Evolutionary conservation across 164 flowering plant species (phyloP).

Genomic region (Macadamia tetraphylla): DNA sequence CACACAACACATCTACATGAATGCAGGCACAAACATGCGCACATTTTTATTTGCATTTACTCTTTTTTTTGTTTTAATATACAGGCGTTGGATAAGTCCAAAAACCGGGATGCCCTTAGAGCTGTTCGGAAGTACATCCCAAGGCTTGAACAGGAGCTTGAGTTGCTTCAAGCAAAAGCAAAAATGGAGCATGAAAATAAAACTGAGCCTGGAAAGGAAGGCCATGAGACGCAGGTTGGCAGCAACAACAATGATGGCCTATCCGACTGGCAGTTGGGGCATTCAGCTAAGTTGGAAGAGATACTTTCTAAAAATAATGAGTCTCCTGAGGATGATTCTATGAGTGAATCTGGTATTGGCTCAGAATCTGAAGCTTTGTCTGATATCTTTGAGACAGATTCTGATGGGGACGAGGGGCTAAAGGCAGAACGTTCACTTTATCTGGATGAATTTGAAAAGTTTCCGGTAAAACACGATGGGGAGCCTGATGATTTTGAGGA

Average conservation of each 20-base stretch:
- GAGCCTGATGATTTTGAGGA: constrained; percentile 65
- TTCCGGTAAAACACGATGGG: constrained; percentile 34
- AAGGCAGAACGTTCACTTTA: constrained; percentile 48
- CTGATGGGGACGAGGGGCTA: constrained; percentile 42
- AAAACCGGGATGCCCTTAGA: constrained; percentile 69
- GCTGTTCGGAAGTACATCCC: constrained; percentile 75
- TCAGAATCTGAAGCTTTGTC: constrained; percentile 79
- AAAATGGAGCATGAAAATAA: constrained; percentile 21
- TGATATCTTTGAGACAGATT: constrained; percentile 86
- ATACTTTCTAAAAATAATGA: constrained; percentile 22
- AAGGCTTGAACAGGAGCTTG: constrained; percentile 73
- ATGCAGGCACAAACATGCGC: too few relatives aligned
- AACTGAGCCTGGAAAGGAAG: constrained; percentile 16
- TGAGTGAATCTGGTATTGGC: constrained; percentile 24
- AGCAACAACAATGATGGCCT: constrained; percentile 1
- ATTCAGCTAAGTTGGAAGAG: constrained; percentile 32
- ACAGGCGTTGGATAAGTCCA: constrained; percentile 92
- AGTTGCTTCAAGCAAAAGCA: constrained; percentile 48
- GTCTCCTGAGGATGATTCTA: constrained; percentile 26
- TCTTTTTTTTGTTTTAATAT: constrained; percentile 1
- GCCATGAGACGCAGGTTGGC: constrained; percentile 11
- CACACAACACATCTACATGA: too few relatives aligned
- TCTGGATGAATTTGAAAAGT: constrained; percentile 63
- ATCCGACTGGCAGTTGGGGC: constrained; percentile 18
- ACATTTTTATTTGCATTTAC: neutral